Percentiles rank a stretch among this genome's conserved stretches.
phyloP scores from a whole-genome alignment of 176 grass and related monocot genomes.

The Olyra latifolia region DNA sequence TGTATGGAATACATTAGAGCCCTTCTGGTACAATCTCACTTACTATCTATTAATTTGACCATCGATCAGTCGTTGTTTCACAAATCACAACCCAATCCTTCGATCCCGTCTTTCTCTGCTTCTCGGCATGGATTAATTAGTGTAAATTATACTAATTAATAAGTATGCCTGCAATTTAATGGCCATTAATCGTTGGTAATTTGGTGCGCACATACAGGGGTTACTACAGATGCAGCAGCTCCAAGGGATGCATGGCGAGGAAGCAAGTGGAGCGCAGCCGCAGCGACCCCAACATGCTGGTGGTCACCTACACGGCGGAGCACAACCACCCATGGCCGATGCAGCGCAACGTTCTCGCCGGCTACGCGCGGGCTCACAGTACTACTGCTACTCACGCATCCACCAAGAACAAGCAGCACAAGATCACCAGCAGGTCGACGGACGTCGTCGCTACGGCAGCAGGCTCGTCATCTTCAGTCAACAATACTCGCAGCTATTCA shows the following conservation, averaged over 20 bases:
- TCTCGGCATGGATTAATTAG: no score
- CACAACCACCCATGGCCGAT: conserved; percentile 97
- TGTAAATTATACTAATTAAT: no score
- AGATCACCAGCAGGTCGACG: neutral
- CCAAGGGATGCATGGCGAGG: conserved; percentile 85
- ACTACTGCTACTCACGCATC: conserved; percentile 20
- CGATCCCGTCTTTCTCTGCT: no score
- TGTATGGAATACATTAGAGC: neutral
- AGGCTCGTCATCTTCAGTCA: neutral
- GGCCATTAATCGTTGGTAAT: no score
- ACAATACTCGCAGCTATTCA: neutral
- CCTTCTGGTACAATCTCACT: neutral
- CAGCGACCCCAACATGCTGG: conserved; percentile 91
- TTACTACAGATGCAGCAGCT: conserved; percentile 98
- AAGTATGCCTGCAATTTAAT: no score
- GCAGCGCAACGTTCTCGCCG: conserved; percentile 83
- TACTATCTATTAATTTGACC: neutral
- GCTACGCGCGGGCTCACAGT: conserved; percentile 70
- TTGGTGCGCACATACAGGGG: conserved; percentile 63
- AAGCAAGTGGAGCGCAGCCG: conserved; percentile 98
- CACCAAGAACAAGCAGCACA: conserved; percentile 43
- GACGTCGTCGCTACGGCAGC: no score
- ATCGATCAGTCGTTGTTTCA: no score
- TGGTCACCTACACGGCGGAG: conserved; percentile 94
- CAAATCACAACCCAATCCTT: no score